Evolutionary conservation across 345 rosid species (phyloP), one percentile per base, ranked within the genome.

Genomic region (Rhodomyrtus tomentosa): DNA sequence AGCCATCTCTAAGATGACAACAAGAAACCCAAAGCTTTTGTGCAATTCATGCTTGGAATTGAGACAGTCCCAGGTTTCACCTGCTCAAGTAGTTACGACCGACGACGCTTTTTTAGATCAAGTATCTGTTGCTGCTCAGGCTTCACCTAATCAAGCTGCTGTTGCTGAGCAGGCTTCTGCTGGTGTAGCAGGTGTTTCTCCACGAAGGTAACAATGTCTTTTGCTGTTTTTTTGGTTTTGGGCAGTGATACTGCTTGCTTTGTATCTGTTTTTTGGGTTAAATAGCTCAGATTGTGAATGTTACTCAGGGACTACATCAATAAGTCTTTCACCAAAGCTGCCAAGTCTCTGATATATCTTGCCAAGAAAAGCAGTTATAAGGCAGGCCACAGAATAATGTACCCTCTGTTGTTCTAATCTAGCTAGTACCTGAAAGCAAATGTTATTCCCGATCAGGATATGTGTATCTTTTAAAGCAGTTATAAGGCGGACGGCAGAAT

Each of bases 31-130:
- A 81, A 58, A 52, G 89, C 82, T 93, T 81, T 87, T 93, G 73
- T 96, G 99, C 82, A 83, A 88, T 79, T 83, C 87, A 16, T 95
- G 98, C 88, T n/a, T 86, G 84, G 93, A 88, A 81, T 53, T 85
- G 84, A 89, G 86, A 83, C 92, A 89, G 50, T 85, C 87, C 84
- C 85, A 84, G 55, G 84, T 81, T 85, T 85, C 83, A 87, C 82
- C 89, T 45, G 58, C 84, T 76, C 87, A 58, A 81, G 86, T 76
- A 80, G 76, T 85, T 82, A 87, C 84, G 88, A 83, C 84, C 76
- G 76, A 20, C 2, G 82, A 10, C 13, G 58, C 38, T 55, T 55
- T 22, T 18, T 11, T 50, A 29, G n/a, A 24, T 74, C 20, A 25
- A 45, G 79, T 42, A 45, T 9, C 68, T 51, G 51, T 21, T 56